phyloP scores from a whole-genome alignment of 2,329 filamentous ascomycete genomes.

The Endoconidiophora polonica region DNA sequence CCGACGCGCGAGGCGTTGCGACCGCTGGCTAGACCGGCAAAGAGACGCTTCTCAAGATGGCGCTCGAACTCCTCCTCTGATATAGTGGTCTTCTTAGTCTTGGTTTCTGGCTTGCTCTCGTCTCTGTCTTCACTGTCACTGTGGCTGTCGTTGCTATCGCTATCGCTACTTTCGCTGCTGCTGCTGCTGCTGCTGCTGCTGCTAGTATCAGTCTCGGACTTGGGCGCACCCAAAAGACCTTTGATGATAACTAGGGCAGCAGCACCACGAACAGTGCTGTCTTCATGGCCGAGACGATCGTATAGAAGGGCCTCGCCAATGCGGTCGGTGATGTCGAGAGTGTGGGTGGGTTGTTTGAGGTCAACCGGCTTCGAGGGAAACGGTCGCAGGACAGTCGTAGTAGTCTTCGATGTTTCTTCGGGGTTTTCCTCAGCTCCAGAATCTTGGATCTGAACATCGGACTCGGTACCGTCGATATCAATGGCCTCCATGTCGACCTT shows the following conservation, averaged over 20 bases:
- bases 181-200: no score
- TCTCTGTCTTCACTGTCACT: not conserved
- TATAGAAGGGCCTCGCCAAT: constrained; percentile 43
- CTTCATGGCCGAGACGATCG: constrained; percentile 43
- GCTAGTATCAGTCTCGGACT: no score
- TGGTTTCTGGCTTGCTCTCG: constrained; percentile 12
- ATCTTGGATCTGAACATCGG: not conserved
- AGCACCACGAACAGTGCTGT: constrained; percentile 35
- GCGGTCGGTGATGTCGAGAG: constrained; percentile 34
- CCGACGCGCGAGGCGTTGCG: constrained; percentile 77
- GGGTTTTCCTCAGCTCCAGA: not conserved
- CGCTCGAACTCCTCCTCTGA: constrained; percentile 36
- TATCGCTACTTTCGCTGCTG: no score
- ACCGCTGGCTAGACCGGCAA: constrained; percentile 77
- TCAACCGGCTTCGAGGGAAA: constrained; percentile 23
- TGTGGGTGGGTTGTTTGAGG: constrained; percentile 20
- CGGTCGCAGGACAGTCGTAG: constrained; percentile 6
- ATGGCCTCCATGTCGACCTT: not conserved
- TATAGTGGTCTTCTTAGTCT: constrained; percentile 22
- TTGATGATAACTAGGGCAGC: constrained; percentile 43
- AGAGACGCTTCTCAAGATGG: constrained; percentile 51
- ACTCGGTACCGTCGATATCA: not conserved
- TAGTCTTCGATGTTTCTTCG: constrained; percentile 3
- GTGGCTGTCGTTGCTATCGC: not conserved
- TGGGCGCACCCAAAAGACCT: constrained; percentile 29